phyloP scores from a whole-genome alignment of 306 rosid genomes.

The Ormosia semicastrata region DNA sequence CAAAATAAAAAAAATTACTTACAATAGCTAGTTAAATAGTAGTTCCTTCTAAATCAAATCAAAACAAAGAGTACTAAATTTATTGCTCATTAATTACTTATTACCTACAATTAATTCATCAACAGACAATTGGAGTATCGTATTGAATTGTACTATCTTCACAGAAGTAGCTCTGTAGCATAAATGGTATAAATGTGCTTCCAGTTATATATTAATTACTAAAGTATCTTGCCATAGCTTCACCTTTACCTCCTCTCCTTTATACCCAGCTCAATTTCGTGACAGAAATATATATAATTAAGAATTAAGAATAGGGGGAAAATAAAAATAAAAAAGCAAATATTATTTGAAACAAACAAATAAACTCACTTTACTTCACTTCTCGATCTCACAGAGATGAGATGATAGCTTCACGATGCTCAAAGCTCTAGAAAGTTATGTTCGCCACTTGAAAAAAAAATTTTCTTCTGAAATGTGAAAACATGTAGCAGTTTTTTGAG shows the following conservation, averaged over 20 bases:
- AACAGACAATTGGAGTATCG: neutral
- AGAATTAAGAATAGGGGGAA: neutral
- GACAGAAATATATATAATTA: neutral
- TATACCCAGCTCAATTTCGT: neutral
- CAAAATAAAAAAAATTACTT: neutral
- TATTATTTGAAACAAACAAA: neutral
- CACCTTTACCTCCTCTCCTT: neutral
- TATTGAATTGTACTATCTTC: neutral
- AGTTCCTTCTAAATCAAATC: neutral
- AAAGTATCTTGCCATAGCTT: neutral
- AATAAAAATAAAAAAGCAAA: neutral
- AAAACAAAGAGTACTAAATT: no score
- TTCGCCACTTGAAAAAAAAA: neutral
- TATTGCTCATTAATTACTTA: neutral
- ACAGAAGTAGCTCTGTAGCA: conserved; percentile 6
- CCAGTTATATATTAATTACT: neutral
- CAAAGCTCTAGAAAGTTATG: neutral
- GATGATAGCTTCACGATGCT: neutral
- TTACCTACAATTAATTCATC: neutral
- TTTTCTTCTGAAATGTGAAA: conserved; percentile 22
- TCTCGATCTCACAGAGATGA: neutral
- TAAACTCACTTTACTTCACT: neutral
- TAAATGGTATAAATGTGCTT: neutral
- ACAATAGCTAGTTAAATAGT: neutral
- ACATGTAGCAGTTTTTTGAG: conserved; percentile 20